These are phyloP conservation scores for Emmonsiellopsis sp. DNA, from an alignment of 2,329 filamentous ascomycete species.

Conservation along the genomic window DNA sequence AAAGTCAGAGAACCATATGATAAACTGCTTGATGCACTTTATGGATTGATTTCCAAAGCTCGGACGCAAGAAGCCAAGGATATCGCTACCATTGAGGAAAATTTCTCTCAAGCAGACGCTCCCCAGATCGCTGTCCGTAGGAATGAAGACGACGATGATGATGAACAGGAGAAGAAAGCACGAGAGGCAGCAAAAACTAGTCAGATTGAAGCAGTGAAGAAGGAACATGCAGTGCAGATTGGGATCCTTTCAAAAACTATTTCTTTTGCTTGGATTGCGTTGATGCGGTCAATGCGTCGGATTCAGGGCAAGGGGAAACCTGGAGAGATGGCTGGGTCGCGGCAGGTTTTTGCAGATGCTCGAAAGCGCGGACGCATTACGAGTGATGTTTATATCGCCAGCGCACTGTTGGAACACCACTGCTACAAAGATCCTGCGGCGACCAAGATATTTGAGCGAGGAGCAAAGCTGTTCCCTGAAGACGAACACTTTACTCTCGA, in stretches of 20 bases:
- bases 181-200: conserved; percentile 44
- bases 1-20: conserved; percentile 78
- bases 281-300: conserved; percentile 88
- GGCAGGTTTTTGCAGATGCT: conserved; percentile 83
- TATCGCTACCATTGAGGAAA: conserved; percentile 46
- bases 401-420: conserved; percentile 85
- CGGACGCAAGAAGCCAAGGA: conserved; percentile 58
- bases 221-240: conserved; percentile 63
- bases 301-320: conserved; percentile 77
- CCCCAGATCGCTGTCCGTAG: conserved; percentile 23
- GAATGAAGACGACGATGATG: conserved; percentile 43
- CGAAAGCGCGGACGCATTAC: conserved; percentile 78
- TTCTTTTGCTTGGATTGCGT: conserved; percentile 87
- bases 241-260: conserved; percentile 73
- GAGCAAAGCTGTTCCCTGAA: conserved; percentile 84
- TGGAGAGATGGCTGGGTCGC: conserved; percentile 61
- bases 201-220: conserved; percentile 50
- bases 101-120: conserved; percentile 37
- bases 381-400: conserved; percentile 90
- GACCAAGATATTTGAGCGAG: conserved; percentile 91
- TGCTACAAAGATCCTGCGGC: conserved; percentile 92
- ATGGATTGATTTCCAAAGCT: conserved; percentile 67
- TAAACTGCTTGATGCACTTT: conserved; percentile 75
- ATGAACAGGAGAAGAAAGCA: conserved; percentile 37
- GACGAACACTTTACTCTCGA: conserved; percentile 91